phyloP scores from a whole-genome alignment of 345 rosid species.

The Eucalyptus pumila region DNA sequence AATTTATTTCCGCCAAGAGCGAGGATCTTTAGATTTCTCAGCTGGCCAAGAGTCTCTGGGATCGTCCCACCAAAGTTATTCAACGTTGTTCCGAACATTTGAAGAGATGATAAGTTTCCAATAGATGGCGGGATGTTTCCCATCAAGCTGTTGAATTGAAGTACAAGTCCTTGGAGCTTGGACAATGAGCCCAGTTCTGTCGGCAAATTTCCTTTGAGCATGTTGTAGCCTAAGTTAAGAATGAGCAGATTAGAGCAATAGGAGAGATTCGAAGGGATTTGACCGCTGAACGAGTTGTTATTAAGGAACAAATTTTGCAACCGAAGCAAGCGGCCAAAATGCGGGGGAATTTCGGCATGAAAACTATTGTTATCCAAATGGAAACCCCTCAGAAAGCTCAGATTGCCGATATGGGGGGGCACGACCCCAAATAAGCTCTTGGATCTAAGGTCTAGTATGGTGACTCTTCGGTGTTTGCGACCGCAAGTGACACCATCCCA shows the following conservation, averaged over 20 bases:
- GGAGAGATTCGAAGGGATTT: not conserved
- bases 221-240: not conserved
- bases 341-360: too few relatives aligned
- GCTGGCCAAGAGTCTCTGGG: not conserved
- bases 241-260: not conserved
- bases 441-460: too few relatives aligned
- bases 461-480: too few relatives aligned
- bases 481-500: too few relatives aligned
- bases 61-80: not conserved
- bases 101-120: not conserved
- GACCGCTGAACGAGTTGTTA: not conserved
- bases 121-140: not conserved
- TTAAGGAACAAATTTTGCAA: not conserved
- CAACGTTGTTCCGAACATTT: accelerated
- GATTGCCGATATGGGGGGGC: too few relatives aligned
- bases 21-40: not conserved
- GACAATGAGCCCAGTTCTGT: not conserved
- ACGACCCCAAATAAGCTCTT: too few relatives aligned
- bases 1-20: accelerated
- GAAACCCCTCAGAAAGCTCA: too few relatives aligned
- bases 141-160: not conserved
- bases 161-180: not conserved
- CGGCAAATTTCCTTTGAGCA: not conserved
- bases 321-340: too few relatives aligned
- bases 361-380: too few relatives aligned